Percentiles rank a stretch among this genome's conserved stretches.
Conservation (phyloP, 148 eudicot genomes). For the Dianthus caryophyllus region DNA sequence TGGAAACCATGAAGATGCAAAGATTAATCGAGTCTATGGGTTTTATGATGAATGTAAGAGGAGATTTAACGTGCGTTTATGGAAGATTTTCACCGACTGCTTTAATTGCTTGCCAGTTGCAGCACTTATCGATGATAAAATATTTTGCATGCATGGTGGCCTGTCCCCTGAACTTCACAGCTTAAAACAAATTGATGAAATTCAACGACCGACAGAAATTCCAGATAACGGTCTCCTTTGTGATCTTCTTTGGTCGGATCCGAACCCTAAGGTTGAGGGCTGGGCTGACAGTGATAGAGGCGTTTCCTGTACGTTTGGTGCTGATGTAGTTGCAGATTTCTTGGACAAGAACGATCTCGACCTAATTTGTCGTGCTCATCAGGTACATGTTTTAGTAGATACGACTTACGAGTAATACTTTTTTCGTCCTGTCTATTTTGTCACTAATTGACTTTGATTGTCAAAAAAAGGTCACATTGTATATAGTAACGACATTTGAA, state of each 20-base stretch:
- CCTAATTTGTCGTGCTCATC: constrained; percentile 90
- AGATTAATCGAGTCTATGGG: constrained; percentile 81
- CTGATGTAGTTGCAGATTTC: constrained; percentile 72
- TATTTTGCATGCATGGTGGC: constrained; percentile 92
- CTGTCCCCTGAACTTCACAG: constrained; percentile 65
- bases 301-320: constrained; percentile 85
- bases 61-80: constrained; percentile 87
- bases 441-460: too few species aligned
- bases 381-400: constrained; percentile 40
- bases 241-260: constrained; percentile 94
- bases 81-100: constrained; percentile 96
- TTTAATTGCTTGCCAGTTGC: constrained; percentile 85
- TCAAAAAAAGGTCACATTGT: too few species aligned
- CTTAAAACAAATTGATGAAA: constrained; percentile 61
- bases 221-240: constrained; percentile 83
- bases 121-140: constrained; percentile 79
- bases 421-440: too few species aligned
- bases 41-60: constrained; percentile 94
- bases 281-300: constrained; percentile 97
- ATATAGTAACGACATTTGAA: too few species aligned
- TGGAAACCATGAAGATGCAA: constrained; percentile 95
- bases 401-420: too few species aligned
- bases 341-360: constrained; percentile 74
- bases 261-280: constrained; percentile 55
- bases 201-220: constrained; percentile 72